Evolutionary conservation across 306 rosid genomes (phyloP).

Genomic region (Acacia acuminata): DNA sequence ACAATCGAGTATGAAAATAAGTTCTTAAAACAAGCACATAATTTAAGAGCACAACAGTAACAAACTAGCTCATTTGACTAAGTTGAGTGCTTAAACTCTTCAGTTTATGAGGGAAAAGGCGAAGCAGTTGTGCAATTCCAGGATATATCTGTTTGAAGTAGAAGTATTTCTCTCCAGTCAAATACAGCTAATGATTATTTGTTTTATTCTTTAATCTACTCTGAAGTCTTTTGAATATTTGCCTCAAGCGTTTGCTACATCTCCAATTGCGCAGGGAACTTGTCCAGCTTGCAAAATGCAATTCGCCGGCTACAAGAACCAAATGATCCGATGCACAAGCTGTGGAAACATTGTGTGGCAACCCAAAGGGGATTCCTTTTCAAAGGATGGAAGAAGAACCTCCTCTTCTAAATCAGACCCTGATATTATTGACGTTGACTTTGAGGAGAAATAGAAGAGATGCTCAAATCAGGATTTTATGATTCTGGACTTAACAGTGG

Average conservation of each 20-base stretch:
- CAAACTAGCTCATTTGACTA: not conserved
- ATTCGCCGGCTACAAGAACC: constrained; percentile 85
- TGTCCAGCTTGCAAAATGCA: constrained; percentile 92
- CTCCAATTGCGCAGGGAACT: constrained; percentile 58
- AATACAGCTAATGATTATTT: constrained; percentile 8
- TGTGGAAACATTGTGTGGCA: constrained; percentile 98
- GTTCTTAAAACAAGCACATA: not conserved
- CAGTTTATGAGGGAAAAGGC: not conserved
- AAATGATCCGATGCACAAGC: constrained; percentile 67
- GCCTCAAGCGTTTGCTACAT: constrained; percentile 20
- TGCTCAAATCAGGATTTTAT: not conserved
- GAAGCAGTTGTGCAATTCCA: not conserved
- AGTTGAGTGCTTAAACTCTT: not conserved
- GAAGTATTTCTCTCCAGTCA: not conserved
- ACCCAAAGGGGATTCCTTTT: constrained; percentile 75
- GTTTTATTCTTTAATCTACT: constrained; percentile 8
- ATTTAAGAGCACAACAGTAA: not conserved
- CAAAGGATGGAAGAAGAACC: constrained; percentile 47
- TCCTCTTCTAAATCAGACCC: constrained; percentile 74
- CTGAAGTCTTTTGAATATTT: not conserved
- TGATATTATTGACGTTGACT: constrained; percentile 86
- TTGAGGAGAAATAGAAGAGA: constrained; percentile 85
- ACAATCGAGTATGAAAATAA: not conserved
- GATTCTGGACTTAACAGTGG: constrained; percentile 24
- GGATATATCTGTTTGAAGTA: not conserved